Base-by-base conservation (phyloP, 2,329 filamentous ascomycete genomes). In the Alternaria infectoria region DNA sequence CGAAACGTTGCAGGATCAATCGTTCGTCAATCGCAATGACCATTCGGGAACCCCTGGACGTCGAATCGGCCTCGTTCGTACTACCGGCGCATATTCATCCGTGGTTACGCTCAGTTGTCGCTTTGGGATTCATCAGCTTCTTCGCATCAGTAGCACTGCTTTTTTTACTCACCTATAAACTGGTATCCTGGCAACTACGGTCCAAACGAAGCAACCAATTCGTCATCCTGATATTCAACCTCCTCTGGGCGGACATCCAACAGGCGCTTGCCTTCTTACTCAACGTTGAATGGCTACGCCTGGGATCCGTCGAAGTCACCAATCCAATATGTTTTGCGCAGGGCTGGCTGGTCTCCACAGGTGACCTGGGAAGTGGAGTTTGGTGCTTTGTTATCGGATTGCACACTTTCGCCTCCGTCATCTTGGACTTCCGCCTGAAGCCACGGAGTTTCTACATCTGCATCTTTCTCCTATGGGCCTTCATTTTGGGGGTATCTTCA, bases 271-370 rank as follows among this genome's bases (percentile, higher is more conserved):
- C 88, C 5, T 92, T 91, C 72, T 70, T 90, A 46, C 81, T 91
- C 52, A 91, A 89, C 64, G 84, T 85, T 5, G 80, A 85, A 36
- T 90, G 89, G 86, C 80, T 91, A 6, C 75, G 78, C 1, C 74
- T 81, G 13, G 82, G 90, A 73, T 82, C 80, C 0, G 84, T 92
- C 15, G 70, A 84, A 2, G 86, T 89, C 1, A 83, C 83, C 3
- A 85, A 84, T 0, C 69, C 81, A 2, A 81, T 85, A 6, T 92
- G 90, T 78, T 86, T 85, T 69, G 85, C 85, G 0, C 90, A 93
- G 76, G 90, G 89, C n/a, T 89, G 89, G 81, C 87, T 92, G 51
- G 82, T 92, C 3, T 90, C 88, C 5, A 87, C 86, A 0, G 90
- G 90, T 28, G 89, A 91, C 72, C 72, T 92, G 57, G 84, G 88